Base-by-base conservation (phyloP, 805 yeast species). In the Wickerhamiella galacta region DNA sequence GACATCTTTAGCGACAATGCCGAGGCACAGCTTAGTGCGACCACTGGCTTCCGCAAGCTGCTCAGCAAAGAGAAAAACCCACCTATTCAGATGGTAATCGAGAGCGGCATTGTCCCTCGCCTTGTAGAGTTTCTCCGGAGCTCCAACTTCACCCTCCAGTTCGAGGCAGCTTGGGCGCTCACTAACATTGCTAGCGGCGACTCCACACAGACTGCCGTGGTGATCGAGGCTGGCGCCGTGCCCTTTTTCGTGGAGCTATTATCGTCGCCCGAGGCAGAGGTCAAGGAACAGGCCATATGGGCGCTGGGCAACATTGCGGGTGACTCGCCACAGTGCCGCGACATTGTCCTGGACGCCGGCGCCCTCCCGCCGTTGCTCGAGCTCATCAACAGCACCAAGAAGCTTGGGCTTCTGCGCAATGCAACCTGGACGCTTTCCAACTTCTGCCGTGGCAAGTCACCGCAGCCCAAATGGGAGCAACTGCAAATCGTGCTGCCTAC, bases 91-190 rank as follows among this genome's bases (percentile, higher is more conserved):
- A 61, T 78, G 39, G 96, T 90, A 22, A 85, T 90, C 43, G 78
- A 80, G 53, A 68, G 85, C 34, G 96, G 96, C 29, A 95, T 87
- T 21, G 90, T 90, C 34, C 93, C 95, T 38, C 74, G 75, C 34
- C 69, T 90, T 54, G 95, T 90, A 35, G 74, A 70, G 46, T 82
- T 85, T 47, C 77, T 90, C 83, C 12, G 20, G 22, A 65, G 68
- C 37, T 64, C 70, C 34, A 83, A 80, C 44, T 83, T 80, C 48
- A 72, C 79, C 66, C 66, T 90, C 47, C 96, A 87, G 60, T 70
- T 90, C 48, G 98, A 90, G 63, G 94, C 96, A 9, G 95, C 98
- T 6, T 90, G 98, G 98, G 96, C 96, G n/a, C 68, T 90, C 46
- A 90, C 98, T 32, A 90, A 90, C 54, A 87, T 90, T 55, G 96